Evolutionary conservation across 768 basidiomycete species (phyloP).

Genomic region (Auricularia sp.): DNA sequence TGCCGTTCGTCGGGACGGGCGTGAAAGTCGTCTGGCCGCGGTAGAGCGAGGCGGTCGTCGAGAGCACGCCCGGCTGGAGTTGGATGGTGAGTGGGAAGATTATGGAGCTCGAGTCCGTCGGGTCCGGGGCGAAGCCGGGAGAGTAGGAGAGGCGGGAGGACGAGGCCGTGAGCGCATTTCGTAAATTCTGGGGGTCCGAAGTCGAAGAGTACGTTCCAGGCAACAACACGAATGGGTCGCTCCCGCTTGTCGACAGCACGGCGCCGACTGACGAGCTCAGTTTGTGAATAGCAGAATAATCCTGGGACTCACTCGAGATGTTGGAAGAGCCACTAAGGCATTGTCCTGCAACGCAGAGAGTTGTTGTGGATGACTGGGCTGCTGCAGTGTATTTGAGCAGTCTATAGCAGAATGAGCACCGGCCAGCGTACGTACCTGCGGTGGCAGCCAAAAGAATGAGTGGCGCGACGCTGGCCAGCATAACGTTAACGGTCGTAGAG

Average conservation of each 20-base stretch:
- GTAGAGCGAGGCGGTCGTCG: conserved; percentile 55
- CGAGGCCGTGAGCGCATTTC: conserved; percentile 31
- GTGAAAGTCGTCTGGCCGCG: conserved; percentile 56
- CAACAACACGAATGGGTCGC: conserved; percentile 51
- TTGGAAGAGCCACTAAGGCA: conserved; percentile 75
- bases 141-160: conserved; percentile 54
- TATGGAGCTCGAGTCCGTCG: conserved; percentile 46
- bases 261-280: conserved; percentile 49
- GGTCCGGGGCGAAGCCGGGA: conserved; percentile 47
- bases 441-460: conserved; percentile 1
- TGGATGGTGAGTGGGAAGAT: conserved; percentile 57
- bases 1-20: conserved; percentile 31
- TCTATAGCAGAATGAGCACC: background rate
- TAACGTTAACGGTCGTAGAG: conserved; percentile 1
- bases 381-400: background rate
- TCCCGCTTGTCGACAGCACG: conserved; percentile 47
- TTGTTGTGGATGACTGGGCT: background rate
- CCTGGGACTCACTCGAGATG: conserved; percentile 46
- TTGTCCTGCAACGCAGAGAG: conserved; percentile 77
- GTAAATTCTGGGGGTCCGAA: conserved; percentile 45
- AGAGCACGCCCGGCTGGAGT: conserved; percentile 55
- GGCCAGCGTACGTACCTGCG: background rate
- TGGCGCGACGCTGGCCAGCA: conserved; percentile 1
- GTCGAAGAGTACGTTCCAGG: conserved; percentile 68
- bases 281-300: background rate